Evolutionary conservation across 2,329 filamentous ascomycete species (phyloP).

Genomic region (Sphaerostilbella broomeana): DNA sequence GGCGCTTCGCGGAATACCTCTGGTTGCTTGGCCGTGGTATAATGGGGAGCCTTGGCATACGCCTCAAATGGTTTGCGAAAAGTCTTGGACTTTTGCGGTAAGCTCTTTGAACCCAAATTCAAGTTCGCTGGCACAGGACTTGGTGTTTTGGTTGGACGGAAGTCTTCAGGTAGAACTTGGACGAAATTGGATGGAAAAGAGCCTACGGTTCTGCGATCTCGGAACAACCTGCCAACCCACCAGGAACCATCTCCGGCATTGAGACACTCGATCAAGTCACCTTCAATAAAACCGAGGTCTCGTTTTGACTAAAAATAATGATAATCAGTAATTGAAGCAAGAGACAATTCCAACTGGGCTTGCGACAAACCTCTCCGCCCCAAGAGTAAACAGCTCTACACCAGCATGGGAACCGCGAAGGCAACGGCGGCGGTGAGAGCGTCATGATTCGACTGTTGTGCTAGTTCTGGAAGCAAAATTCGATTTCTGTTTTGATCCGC

Average conservation of each 20-base stretch:
- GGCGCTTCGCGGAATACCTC: slow-evolving; percentile 47
- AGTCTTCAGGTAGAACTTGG: slow-evolving; percentile 76
- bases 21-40: slow-evolving; percentile 56
- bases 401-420: slow-evolving; percentile 82
- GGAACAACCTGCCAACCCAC: slow-evolving; percentile 91
- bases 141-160: slow-evolving; percentile 64
- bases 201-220: slow-evolving; percentile 85
- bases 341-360: neutral
- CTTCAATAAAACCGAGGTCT: slow-evolving; percentile 94
- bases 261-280: slow-evolving; percentile 94
- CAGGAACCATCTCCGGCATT: slow-evolving; percentile 97
- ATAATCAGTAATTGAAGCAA: slow-evolving; percentile 19
- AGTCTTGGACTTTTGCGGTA: slow-evolving; percentile 54
- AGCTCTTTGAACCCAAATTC: slow-evolving; percentile 47
- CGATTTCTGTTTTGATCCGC: too few species aligned
- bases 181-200: slow-evolving; percentile 98
- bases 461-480: too few species aligned
- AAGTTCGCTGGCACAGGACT: slow-evolving; percentile 52
- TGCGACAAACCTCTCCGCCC: slow-evolving; percentile 66
- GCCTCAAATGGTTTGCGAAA: slow-evolving; percentile 63
- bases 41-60: slow-evolving; percentile 60
- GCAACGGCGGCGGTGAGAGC: slow-evolving; percentile 54
- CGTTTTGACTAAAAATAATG: slow-evolving; percentile 61
- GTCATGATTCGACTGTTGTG: slow-evolving; percentile 36
- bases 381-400: slow-evolving; percentile 87